Base-by-base conservation (phyloP, 768 basidiomycete species). In the Calocera cornea region DNA sequence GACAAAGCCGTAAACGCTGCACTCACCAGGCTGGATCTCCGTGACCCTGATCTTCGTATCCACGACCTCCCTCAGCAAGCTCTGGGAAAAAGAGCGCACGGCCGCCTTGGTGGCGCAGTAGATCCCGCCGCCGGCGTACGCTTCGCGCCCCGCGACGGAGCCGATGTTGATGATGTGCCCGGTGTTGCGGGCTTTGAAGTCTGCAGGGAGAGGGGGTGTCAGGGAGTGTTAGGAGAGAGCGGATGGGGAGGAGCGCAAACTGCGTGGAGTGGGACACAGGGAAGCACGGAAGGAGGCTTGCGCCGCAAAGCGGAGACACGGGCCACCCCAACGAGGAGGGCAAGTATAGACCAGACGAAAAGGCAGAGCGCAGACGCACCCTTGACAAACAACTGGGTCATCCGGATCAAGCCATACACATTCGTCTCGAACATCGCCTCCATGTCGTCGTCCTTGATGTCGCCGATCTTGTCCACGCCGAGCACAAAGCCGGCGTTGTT, bases 91-190 rank as follows among this genome's bases (percentile, higher is more conserved):
- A 1, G 95, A 90, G 60, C 83, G 83, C 8, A 99, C 88, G 24
- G 80, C 80, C 65, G 75, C 74, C 68, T 80, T 77, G 64, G 50
- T 67, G 19, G 67, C 67, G 44, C 67, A 67, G 41, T 67, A 67
- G 38, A 67, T 64, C 34, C 63, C 40, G 12, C 67, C 97, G 33
- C 94, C 95, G 14, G 86, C 85, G 73, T 98, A 98, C 2, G 95
- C 76, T 73, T 94, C 93, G 10, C 82, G 79, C 64, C 90, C 94
- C 14, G 97, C 95, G 68, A 99, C 84, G 12, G 93, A 95, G 8
- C 97, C 95, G 64, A 99, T 80, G 77, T 97, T 95, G 79, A 99
- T 97, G 72, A 99, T 80, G 79, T 95, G 93, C 0, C 92, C 91
- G 2, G 84, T 69, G 72, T 87, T 84, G 74, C 83, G 87, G 66